These are phyloP conservation scores for Crucibulum laeve DNA, from an alignment of 768 basidiomycete species.

Conservation along the genomic window DNA sequence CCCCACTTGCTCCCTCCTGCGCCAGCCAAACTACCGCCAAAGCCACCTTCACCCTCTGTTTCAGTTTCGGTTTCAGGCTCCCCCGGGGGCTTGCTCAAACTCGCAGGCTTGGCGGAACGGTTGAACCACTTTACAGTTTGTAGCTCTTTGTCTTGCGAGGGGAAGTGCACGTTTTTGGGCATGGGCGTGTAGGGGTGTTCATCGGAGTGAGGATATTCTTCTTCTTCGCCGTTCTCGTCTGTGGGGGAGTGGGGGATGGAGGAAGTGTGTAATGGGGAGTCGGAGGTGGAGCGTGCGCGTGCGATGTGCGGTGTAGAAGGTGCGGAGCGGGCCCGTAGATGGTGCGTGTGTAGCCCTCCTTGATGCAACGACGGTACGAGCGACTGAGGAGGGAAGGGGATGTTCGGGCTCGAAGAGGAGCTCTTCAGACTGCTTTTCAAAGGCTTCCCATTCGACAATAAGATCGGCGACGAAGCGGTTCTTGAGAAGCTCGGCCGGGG, in stretches of 20 bases:
- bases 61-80: conserved; percentile 43
- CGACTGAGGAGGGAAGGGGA: conserved; percentile 29
- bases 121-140: conserved; percentile 60
- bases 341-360: neutral
- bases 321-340: conserved; percentile 11
- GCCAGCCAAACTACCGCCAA: conserved; percentile 8
- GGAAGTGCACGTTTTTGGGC: conserved; percentile 89
- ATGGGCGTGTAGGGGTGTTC: conserved; percentile 18
- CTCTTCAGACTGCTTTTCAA: conserved; percentile 83
- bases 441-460: conserved; percentile 75
- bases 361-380: conserved; percentile 12
- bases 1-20: conserved; percentile 1
- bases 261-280: conserved; percentile 35
- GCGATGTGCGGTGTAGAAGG: conserved; percentile 16
- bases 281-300: conserved; percentile 52
- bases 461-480: conserved; percentile 35
- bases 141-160: conserved; percentile 56
- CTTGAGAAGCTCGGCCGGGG: conserved; percentile 29
- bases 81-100: conserved; percentile 25
- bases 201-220: no score
- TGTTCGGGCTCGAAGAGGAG: conserved; percentile 45
- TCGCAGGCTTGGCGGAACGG: conserved; percentile 65
- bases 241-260: conserved; percentile 3
- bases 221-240: no score
- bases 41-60: conserved; percentile 24